Conservation (phyloP, 208 protist species). For the Leishmania gerbilli region DNA sequence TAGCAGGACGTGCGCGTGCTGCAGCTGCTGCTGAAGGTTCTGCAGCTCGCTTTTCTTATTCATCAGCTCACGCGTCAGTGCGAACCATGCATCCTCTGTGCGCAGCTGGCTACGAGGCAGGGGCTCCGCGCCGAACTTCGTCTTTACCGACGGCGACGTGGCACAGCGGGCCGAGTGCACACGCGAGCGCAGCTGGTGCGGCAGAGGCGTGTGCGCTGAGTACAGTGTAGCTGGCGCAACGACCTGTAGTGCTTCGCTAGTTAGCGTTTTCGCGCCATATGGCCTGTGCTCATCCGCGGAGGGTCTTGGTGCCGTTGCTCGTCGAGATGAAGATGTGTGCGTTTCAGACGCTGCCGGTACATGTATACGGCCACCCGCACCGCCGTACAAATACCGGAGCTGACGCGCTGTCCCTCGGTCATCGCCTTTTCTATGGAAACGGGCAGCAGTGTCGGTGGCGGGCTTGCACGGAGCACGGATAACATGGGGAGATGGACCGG, state of each 20-base stretch:
- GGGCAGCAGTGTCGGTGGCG: not conserved
- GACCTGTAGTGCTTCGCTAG: not conserved
- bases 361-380: not conserved
- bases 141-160: not conserved
- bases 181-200: slow-evolving; percentile 21
- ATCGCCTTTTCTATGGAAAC: not conserved
- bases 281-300: not conserved
- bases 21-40: slow-evolving; percentile 46
- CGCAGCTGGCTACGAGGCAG: not conserved
- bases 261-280: not conserved
- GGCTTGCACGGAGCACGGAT: not conserved
- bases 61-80: slow-evolving; percentile 29
- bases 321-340: not conserved
- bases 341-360: not conserved
- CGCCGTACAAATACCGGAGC: slow-evolving; percentile 4
- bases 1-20: slow-evolving; percentile 27
- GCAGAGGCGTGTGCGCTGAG: slow-evolving; percentile 7
- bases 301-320: not conserved
- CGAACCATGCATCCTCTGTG: slow-evolving; percentile 33
- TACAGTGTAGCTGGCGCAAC: not conserved
- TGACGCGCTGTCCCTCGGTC: not conserved
- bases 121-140: not conserved
- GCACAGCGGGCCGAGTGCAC: slow-evolving; percentile 2
- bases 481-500: not conserved
- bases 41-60: slow-evolving; percentile 38